Evolutionary conservation across 345 rosid species (phyloP).

Genomic region (Populus alba): DNA sequence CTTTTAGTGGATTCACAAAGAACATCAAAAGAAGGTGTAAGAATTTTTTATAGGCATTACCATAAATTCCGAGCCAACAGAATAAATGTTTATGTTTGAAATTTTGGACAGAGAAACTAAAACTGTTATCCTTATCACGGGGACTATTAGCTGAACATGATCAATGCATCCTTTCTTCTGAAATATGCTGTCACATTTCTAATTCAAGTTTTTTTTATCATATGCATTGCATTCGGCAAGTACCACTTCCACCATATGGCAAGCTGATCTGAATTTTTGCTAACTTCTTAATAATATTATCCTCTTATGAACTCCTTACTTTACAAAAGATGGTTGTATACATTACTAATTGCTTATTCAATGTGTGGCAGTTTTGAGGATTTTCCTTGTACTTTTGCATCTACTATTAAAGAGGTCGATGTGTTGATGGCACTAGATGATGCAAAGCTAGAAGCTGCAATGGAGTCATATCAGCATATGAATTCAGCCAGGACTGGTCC

Average conservation of each 20-base stretch:
- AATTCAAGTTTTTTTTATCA: neutral
- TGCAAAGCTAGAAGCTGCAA: conserved; percentile 35
- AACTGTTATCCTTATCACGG: neutral
- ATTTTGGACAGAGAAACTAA: neutral
- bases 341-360: neutral
- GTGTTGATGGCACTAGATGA: conserved; percentile 51
- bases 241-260: neutral
- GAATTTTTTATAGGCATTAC: neutral
- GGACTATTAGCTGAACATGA: neutral
- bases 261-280: neutral
- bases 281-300: neutral
- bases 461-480: conserved; percentile 62
- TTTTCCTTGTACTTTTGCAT: conserved; percentile 58
- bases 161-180: neutral
- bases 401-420: conserved; percentile 60
- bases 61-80: neutral
- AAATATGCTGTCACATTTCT: neutral
- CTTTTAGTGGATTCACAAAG: neutral
- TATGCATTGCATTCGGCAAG: neutral
- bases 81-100: neutral
- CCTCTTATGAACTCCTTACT: neutral
- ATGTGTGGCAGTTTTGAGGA: conserved; percentile 58
- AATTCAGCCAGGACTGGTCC: conserved; percentile 66
- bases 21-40: neutral
- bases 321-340: neutral